Evolutionary conservation across 345 rosid genomes (phyloP).

Genomic region (Brassica nigra): DNA sequence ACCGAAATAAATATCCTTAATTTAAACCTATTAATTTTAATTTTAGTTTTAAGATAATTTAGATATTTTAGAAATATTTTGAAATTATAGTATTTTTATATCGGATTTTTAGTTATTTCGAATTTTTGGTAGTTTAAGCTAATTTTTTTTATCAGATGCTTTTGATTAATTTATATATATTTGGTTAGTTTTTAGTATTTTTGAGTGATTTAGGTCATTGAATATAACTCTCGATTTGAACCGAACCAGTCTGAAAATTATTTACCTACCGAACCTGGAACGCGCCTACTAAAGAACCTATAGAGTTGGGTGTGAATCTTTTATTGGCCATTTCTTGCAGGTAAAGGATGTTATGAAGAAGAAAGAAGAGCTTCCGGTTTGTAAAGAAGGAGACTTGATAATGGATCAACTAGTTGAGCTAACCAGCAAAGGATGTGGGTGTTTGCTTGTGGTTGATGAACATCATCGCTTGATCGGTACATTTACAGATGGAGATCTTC

Average conservation of each 20-base stretch:
- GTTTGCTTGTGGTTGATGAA: constrained; percentile 78
- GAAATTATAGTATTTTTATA: background rate
- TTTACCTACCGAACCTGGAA: too few relatives aligned
- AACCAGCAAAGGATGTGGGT: constrained; percentile 92
- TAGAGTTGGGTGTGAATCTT: background rate
- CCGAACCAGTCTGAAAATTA: background rate
- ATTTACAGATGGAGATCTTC: constrained; percentile 92
- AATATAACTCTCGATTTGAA: too few relatives aligned
- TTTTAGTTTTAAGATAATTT: background rate
- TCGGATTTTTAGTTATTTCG: background rate
- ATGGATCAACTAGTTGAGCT: constrained; percentile 95
- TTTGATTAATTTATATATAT: too few relatives aligned
- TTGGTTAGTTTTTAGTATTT: background rate
- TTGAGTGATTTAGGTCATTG: background rate
- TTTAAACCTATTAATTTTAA: background rate
- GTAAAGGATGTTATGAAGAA: constrained; percentile 93
- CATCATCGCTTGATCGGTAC: constrained; percentile 76
- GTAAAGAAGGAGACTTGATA: constrained; percentile 86
- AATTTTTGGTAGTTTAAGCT: background rate
- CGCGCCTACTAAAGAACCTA: background rate
- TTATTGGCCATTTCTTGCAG: constrained; percentile 41
- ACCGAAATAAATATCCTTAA: background rate
- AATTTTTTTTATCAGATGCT: too few relatives aligned
- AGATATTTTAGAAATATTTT: background rate
- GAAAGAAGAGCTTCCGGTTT: constrained; percentile 84